Percentiles rank a stretch among this genome's conserved stretches.
Evolutionary conservation across 805 yeast genomes (phyloP).

Genomic region (Candida sanyiensis): DNA sequence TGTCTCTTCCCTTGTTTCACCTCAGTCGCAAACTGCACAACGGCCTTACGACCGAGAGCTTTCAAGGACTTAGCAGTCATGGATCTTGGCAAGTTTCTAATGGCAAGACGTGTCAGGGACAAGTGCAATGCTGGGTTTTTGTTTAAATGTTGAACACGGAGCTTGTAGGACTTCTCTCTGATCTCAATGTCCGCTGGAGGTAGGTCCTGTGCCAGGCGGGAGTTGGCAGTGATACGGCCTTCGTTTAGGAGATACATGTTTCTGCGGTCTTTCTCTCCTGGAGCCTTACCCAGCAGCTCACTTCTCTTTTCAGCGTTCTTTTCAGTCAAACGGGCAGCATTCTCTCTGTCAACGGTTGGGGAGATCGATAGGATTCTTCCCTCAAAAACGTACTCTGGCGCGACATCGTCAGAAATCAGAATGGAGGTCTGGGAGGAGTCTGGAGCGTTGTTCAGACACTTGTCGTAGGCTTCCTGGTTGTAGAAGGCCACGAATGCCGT

Average conservation of each 20-base stretch:
- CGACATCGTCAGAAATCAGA: conserved; percentile 87
- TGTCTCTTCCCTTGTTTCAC: conserved; percentile 72
- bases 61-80: conserved; percentile 85
- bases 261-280: conserved; percentile 76
- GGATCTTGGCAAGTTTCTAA: conserved; percentile 89
- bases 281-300: conserved; percentile 73
- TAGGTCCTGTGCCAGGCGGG: conserved; percentile 68
- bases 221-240: conserved; percentile 80
- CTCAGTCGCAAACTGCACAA: conserved; percentile 89
- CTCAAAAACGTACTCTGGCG: conserved; percentile 82
- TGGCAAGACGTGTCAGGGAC: conserved; percentile 91
- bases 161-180: conserved; percentile 79
- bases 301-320: conserved; percentile 68
- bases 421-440: conserved; percentile 55
- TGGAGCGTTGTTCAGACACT: conserved; percentile 78
- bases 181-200: conserved; percentile 73
- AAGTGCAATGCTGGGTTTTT: conserved; percentile 88
- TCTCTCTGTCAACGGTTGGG: conserved; percentile 80
- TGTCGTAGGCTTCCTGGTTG: conserved; percentile 52
- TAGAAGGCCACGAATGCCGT: conserved; percentile 91
- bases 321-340: conserved; percentile 71
- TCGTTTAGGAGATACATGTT: conserved; percentile 83
- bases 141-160: conserved; percentile 84
- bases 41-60: conserved; percentile 89
- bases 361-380: conserved; percentile 84